Base-by-base conservation (phyloP, 2,329 filamentous ascomycete genomes). In the Aureobasidium namibiae region DNA sequence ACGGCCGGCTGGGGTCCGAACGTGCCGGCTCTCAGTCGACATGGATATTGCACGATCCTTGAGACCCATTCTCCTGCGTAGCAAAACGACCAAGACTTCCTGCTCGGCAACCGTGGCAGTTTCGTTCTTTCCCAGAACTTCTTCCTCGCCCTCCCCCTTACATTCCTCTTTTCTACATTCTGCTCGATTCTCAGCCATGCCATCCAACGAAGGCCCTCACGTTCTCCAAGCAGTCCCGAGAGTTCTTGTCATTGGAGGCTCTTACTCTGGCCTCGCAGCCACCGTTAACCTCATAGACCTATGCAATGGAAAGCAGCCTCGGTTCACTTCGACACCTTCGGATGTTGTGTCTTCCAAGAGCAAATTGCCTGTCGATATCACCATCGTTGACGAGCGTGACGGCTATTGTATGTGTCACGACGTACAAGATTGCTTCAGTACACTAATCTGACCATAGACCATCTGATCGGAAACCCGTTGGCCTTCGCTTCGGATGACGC, bases 301-400 rank as follows among this genome's bases (percentile, higher is more conserved):
- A 36, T 82, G 81, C 61, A 76, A 81, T 60, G 85, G 85, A 18
- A 73, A 77, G 61, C 68, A 72, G 8, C 75, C 81, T n/a, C 80
- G 84, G 14, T 56, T 56, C 21, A 14, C 21, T 2, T 29, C 39
- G n/a, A n/a, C 39, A 18, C 9, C 52, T 8, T 7, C 39, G 11
- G 29, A 36, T 24, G 52, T 33, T 4, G 13, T 6, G n/a, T 74
- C 76, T 53, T 68, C 59, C 21, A 64, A 46, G 13, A 21, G 34
- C 44, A 61, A 61, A 48, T 66, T 61, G 53, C 66, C 61, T 52
- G 72, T 89, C 14, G 80, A 90, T 38, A 84, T 92, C 53, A 90
- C 86, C 23, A 80, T 92, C 23, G 83, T 89, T 24, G 88, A 92
- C 66, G 87, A 91, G 71, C 78, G 87, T n/a, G 88, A 92, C 75